These are phyloP conservation scores for Gynostemma pentaphyllum DNA, from an alignment of 306 rosid genomes.

Conservation along the genomic window DNA sequence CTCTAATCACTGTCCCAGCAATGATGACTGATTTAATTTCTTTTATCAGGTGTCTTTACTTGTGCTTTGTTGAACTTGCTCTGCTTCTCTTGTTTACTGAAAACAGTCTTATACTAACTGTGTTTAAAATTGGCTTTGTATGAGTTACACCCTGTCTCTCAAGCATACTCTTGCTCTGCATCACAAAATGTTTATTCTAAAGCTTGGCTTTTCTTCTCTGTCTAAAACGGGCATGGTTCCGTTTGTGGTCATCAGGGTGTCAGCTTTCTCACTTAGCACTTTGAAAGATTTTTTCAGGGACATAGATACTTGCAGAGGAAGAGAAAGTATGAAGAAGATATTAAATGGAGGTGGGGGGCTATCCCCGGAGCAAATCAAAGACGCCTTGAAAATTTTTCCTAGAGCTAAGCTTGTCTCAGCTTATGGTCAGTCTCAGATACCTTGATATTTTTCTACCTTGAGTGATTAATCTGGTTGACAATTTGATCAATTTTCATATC, in stretches of 20 bases:
- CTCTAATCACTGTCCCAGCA: constrained; percentile 88
- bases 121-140: not conserved
- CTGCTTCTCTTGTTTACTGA: not conserved
- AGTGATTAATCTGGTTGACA: not conserved
- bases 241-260: not conserved
- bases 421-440: constrained; percentile 47
- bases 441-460: not conserved
- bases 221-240: not conserved
- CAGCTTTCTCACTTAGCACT: constrained; percentile 11
- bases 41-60: constrained; percentile 36
- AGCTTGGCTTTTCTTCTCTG: not conserved
- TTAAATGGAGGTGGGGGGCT: constrained; percentile 91
- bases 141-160: not conserved
- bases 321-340: constrained; percentile 51
- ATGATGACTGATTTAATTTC: constrained; percentile 59
- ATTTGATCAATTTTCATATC: not conserved
- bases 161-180: not conserved
- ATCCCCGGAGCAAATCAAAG: constrained; percentile 43
- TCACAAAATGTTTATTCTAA: not conserved
- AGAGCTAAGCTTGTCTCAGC: constrained; percentile 86
- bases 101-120: not conserved
- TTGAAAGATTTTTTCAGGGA: constrained; percentile 24
- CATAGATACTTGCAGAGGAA: constrained; percentile 36
- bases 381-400: constrained; percentile 39
- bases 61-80: constrained; percentile 4